Percentiles rank a stretch among this genome's conserved stretches.
Evolutionary conservation across 179 eudicot species (phyloP).

Genomic region (Beta macrorhiza): DNA sequence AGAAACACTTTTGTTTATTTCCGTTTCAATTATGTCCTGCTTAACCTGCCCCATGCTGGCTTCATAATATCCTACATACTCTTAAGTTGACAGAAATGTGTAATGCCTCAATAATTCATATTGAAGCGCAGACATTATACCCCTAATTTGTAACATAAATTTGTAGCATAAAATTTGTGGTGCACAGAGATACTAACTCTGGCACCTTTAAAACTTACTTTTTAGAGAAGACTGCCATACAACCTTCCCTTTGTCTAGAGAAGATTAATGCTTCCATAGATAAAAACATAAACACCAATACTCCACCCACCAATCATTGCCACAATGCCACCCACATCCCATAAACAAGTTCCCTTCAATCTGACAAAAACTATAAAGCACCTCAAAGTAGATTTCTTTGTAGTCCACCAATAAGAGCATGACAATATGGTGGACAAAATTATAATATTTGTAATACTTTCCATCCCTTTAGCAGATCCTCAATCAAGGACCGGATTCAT

Average conservation of each 20-base stretch:
- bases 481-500: conserved; percentile 30
- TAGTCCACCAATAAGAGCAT: conserved; percentile 16
- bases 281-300: not conserved
- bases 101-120: conserved; percentile 17
- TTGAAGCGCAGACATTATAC: conserved; percentile 22
- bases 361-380: conserved; percentile 13
- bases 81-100: conserved; percentile 12
- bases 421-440: conserved; percentile 12
- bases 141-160: conserved; percentile 6
- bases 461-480: conserved; percentile 23
- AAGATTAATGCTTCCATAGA: conserved; percentile 17
- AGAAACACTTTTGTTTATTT: not conserved
- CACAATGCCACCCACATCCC: conserved; percentile 9
- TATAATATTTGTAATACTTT: conserved; percentile 24
- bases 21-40: conserved; percentile 4
- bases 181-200: conserved; percentile 16
- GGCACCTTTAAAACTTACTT: conserved; percentile 9
- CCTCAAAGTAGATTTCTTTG: conserved; percentile 12
- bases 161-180: not conserved
- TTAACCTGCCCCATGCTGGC: conserved; percentile 18
- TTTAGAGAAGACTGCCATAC: conserved; percentile 10
- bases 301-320: not conserved
- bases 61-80: conserved; percentile 16
- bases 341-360: conserved; percentile 11
- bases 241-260: conserved; percentile 14